Conservation (phyloP, 2,329 filamentous ascomycete species). For the Erysiphe pulchra region DNA sequence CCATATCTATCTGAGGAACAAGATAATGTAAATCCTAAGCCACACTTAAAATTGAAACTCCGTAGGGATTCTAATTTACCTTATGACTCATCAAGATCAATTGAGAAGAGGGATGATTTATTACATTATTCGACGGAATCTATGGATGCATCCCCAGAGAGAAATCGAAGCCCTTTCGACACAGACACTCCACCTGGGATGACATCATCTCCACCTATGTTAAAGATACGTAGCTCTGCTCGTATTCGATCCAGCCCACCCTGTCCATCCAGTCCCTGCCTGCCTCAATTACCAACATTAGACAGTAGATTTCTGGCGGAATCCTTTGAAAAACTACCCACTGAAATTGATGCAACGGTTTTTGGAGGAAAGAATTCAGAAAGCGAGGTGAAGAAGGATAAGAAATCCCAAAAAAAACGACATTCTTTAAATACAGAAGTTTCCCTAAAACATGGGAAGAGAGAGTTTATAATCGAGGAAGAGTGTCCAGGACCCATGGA, state of each 20-base stretch:
- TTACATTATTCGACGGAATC: conserved; percentile 17
- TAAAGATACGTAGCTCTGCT: conserved; percentile 32
- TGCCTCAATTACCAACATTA: conserved; percentile 28
- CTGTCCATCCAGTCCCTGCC: conserved; percentile 33
- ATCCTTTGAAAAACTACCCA: conserved; percentile 30
- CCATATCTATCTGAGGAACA: neutral
- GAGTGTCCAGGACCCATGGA: conserved; percentile 16
- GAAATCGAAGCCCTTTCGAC: conserved; percentile 18
- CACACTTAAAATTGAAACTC: conserved; percentile 16
- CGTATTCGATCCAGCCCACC: conserved; percentile 60
- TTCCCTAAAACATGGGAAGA: conserved; percentile 1
- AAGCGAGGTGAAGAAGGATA: neutral
- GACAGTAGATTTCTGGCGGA: conserved; percentile 76
- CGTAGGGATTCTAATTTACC: conserved; percentile 34
- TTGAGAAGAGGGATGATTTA: conserved; percentile 13
- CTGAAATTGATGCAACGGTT: conserved; percentile 23
- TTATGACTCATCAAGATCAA: conserved; percentile 15
- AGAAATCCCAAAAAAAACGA: neutral
- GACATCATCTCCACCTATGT: conserved; percentile 70
- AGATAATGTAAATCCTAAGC: neutral
- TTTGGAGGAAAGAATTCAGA: conserved; percentile 1
- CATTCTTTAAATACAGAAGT: neutral
- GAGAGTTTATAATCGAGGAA: conserved; percentile 14
- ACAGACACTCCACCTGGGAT: conserved; percentile 53
- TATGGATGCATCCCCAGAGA: conserved; percentile 22